Conservation (phyloP, 345 rosid genomes). For the Sisymbrium irio region DNA sequence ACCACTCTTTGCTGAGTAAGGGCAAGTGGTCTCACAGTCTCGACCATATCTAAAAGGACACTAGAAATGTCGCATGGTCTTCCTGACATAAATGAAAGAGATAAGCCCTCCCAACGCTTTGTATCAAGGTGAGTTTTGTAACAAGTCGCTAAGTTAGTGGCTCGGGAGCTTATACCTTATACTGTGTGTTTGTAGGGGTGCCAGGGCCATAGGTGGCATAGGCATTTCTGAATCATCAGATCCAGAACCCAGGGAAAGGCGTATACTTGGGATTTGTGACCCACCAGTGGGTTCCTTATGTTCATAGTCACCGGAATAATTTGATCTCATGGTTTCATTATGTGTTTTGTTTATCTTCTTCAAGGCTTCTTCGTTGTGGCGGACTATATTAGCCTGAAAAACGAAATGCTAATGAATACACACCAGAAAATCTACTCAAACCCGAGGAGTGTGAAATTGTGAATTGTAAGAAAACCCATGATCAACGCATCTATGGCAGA, state of each 20-base stretch:
- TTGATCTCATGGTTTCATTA: constrained; percentile 52
- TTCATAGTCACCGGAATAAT: constrained; percentile 41
- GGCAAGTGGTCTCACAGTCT: constrained; percentile 78
- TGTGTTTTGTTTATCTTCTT: constrained; percentile 46
- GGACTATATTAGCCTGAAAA: constrained; percentile 74
- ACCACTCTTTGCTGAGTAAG: constrained; percentile 68
- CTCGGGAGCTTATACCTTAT: constrained; percentile 50
- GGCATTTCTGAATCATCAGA: constrained; percentile 78
- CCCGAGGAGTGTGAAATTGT: not conserved
- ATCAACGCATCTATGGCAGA: not conserved
- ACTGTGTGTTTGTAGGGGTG: constrained; percentile 53
- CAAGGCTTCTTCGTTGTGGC: constrained; percentile 63
- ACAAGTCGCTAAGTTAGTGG: not conserved
- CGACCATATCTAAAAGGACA: constrained; percentile 72
- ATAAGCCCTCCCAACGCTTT: constrained; percentile 33
- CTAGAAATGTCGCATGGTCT: constrained; percentile 85
- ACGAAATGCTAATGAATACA: not conserved
- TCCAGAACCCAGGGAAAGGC: constrained; percentile 43
- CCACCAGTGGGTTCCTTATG: constrained; percentile 25
- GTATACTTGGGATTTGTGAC: constrained; percentile 30
- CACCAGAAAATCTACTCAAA: not conserved
- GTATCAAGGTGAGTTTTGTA: constrained; percentile 3
- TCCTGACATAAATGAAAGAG: constrained; percentile 71
- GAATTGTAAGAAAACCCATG: not conserved
- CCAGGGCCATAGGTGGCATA: constrained; percentile 81